A percentile compares a stretch with the other conserved stretches of the same genome.
Evolutionary conservation across 192 early-diverging fungal genomes (phyloP).

Genomic region (Backusella circina): DNA sequence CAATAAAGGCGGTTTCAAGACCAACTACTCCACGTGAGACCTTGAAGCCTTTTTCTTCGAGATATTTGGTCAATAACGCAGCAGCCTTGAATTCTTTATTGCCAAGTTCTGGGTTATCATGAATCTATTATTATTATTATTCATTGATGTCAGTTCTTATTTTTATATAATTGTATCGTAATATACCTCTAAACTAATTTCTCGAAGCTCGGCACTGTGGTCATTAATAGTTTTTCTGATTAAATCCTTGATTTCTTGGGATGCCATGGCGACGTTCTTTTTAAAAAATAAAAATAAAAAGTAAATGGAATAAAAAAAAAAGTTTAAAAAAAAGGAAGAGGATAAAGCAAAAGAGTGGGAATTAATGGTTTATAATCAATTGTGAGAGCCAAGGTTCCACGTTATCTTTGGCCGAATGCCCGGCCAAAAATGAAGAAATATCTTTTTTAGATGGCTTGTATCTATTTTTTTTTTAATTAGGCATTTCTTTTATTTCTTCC

Average conservation of each 20-base stretch:
- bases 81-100: slow-evolving; percentile 58
- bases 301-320: not conserved
- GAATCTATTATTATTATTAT: slow-evolving; percentile 35
- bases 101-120: slow-evolving; percentile 56
- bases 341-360: not conserved
- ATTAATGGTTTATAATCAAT: not conserved
- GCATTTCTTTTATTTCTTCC: not conserved
- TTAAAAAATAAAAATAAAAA: not conserved
- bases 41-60: slow-evolving; percentile 59
- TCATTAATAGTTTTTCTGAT: slow-evolving; percentile 17
- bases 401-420: not conserved
- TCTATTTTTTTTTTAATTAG: not conserved
- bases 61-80: slow-evolving; percentile 58
- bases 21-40: slow-evolving; percentile 58
- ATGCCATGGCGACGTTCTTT: not conserved
- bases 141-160: not conserved
- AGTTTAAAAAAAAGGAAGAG: not conserved
- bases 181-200: slow-evolving; percentile 42
- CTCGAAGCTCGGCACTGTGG: slow-evolving; percentile 30
- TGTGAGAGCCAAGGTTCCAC: not conserved
- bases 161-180: not conserved
- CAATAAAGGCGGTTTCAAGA: slow-evolving; percentile 73
- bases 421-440: not conserved
- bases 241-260: slow-evolving; percentile 9
- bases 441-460: not conserved